A percentile compares a stretch with the other conserved stretches of the same genome.
phyloP scores from a whole-genome alignment of 768 basidiomycete species.

The Suillus spraguei region DNA sequence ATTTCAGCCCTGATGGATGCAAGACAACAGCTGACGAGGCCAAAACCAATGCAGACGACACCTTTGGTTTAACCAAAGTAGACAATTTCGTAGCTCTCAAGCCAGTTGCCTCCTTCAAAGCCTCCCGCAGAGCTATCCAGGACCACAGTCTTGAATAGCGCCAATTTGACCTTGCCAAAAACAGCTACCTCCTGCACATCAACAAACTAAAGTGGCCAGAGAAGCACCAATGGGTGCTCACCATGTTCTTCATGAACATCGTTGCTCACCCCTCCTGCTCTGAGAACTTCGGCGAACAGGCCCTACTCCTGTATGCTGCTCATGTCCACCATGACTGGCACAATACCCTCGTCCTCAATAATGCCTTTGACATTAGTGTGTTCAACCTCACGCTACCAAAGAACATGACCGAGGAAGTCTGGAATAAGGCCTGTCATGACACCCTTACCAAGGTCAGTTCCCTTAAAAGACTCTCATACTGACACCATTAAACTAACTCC shows the following conservation, averaged over 20 bases:
- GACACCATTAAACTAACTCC: too few relatives aligned
- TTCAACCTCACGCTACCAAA: slow-evolving; percentile 10
- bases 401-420: too few relatives aligned
- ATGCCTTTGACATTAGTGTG: not conserved
- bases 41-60: slow-evolving; percentile 4
- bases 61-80: slow-evolving; percentile 15
- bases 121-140: slow-evolving; percentile 14
- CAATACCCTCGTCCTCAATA: not conserved
- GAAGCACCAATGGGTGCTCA: not conserved
- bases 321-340: not conserved
- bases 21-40: not conserved
- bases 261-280: not conserved
- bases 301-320: not conserved
- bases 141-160: slow-evolving; percentile 24
- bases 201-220: not conserved
- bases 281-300: not conserved
- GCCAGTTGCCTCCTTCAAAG: slow-evolving; percentile 17
- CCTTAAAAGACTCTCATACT: too few relatives aligned
- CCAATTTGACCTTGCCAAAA: slow-evolving; percentile 23
- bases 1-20: slow-evolving; percentile 15
- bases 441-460: too few relatives aligned
- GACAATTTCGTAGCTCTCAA: slow-evolving; percentile 15
- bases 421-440: too few relatives aligned
- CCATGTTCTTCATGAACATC: slow-evolving; percentile 1
- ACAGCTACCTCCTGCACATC: slow-evolving; percentile 5